Percentiles rank a stretch among this genome's conserved stretches.
Conservation (phyloP, 495 filamentous ascomycete genomes). For the Wilcoxina mikolae region DNA sequence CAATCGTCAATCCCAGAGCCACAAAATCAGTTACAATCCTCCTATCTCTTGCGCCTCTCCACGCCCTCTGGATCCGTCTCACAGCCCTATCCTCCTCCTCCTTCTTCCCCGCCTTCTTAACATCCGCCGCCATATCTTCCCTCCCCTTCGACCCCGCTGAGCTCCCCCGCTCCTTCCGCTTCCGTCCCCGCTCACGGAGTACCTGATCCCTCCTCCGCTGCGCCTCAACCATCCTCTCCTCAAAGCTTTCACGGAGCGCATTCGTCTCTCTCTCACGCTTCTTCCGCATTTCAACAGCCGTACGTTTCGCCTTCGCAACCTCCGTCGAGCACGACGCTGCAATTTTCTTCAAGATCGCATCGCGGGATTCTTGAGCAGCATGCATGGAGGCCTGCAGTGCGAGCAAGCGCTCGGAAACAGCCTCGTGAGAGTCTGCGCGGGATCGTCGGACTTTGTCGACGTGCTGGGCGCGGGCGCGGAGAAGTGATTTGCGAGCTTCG, state of each 20-base stretch:
- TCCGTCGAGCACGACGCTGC: constrained; percentile 89
- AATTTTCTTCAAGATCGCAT: constrained; percentile 84
- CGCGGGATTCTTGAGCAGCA: constrained; percentile 77
- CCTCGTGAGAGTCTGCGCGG: constrained; percentile 67
- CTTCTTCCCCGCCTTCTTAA: constrained; percentile 47
- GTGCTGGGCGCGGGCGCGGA: constrained; percentile 86
- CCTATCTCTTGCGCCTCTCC: constrained; percentile 49
- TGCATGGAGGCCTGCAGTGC: constrained; percentile 64
- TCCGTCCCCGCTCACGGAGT: constrained; percentile 21
- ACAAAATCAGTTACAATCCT: constrained; percentile 50
- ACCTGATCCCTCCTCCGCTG: constrained; percentile 20
- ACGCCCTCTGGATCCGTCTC: constrained; percentile 58
- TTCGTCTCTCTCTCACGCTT: constrained; percentile 73
- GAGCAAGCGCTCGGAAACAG: constrained; percentile 38
- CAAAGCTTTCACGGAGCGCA: constrained; percentile 35
- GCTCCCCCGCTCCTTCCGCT: constrained; percentile 19
- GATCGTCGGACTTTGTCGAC: constrained; percentile 91
- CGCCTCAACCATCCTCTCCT: constrained; percentile 26
- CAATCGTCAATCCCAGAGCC: constrained; percentile 56
- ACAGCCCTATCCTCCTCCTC: constrained; percentile 56
- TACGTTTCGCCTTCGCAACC: constrained; percentile 80
- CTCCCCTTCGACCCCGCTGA: constrained; percentile 7
- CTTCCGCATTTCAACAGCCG: constrained; percentile 84
- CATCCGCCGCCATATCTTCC: constrained; percentile 36
- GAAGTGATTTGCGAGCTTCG: constrained; percentile 78